Evolutionary conservation across 2,329 filamentous ascomycete species (phyloP), one percentile per base, ranked within the genome.

Genomic region (Sclerotinia borealis): DNA sequence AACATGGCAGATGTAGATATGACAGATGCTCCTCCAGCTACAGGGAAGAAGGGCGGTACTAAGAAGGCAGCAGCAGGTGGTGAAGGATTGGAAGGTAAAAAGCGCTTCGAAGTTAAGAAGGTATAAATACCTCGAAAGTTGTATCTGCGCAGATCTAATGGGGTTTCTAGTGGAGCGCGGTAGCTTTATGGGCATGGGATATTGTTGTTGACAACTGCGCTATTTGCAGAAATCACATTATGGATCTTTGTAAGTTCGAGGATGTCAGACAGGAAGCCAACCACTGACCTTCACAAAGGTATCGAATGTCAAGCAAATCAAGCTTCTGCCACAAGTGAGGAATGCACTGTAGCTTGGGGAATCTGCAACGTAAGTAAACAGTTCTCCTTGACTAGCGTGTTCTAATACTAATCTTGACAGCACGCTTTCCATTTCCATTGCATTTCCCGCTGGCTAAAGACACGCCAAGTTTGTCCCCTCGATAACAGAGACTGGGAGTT

Each of bases 351-450:
- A 29, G 95, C 95, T 31, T 99, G 95, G 95, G 95, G 95, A 62
- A 97, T 98, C 67, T 99, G 95, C 83, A 99, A 99, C 75, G 95
- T 97, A 79, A 78, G 91, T 82, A 59, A 31, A 54, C 11, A 37
- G 22, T 2, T 43, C 27, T n/a, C 13, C 45, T 39, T 29, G 15
- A 36, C 9, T 25, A 43, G 10, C 50, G n/a, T 59, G 48, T 45
- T 64, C 31, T 47, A 56, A 65, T 36, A 66, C 48, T 50, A 25
- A 41, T 22, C 37, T 22, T 27, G 65, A 64, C 73, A 99, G 95
- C 95, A 99, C 75, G 95, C 95, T 36, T 99, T 99, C 83, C 95
- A 99, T 79, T 99, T 99, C 80, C 95, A 99, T 80, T 99, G 95
- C 81, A 99, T 99, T 75, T 98, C 95, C 15, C 86, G 95, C 78